Conservation (phyloP, 768 basidiomycete species). For the Xerocomus potaroensis region DNA sequence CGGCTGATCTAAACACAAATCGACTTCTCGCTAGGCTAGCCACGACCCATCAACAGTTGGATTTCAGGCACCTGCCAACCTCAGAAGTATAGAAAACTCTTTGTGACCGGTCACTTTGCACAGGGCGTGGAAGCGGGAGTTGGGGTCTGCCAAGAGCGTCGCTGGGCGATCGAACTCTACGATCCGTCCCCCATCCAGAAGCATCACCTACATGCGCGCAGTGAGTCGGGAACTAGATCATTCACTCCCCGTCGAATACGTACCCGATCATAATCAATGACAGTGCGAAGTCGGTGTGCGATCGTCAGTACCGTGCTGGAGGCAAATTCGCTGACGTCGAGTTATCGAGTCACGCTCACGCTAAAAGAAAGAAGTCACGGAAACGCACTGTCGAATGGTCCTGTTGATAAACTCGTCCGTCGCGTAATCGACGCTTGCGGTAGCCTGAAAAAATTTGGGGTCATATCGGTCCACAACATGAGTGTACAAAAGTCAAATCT, state of each 20-base stretch:
- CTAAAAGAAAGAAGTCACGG: neutral
- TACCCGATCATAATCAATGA: slow-evolving; percentile 82
- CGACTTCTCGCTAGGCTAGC: too few relatives aligned
- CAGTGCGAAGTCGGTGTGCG: slow-evolving; percentile 73
- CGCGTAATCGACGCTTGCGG: slow-evolving; percentile 78
- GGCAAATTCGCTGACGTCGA: slow-evolving; percentile 57
- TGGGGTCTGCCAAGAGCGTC: slow-evolving; percentile 48
- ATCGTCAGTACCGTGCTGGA: slow-evolving; percentile 81
- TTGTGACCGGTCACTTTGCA: slow-evolving; percentile 72
- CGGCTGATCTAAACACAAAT: too few relatives aligned
- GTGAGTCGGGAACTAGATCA: slow-evolving; percentile 7
- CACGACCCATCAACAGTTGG: neutral
- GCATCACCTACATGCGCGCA: slow-evolving; percentile 52
- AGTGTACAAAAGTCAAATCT: slow-evolving; percentile 15
- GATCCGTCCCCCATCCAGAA: slow-evolving; percentile 75
- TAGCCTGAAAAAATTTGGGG: too few relatives aligned
- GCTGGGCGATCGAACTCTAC: slow-evolving; percentile 71
- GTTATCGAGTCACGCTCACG: neutral
- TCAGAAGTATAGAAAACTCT: slow-evolving; percentile 66
- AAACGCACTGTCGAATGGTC: slow-evolving; percentile 71
- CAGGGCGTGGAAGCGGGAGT: slow-evolving; percentile 60
- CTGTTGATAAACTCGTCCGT: slow-evolving; percentile 85
- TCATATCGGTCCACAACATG: too few relatives aligned
- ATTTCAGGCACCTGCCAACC: slow-evolving; percentile 48
- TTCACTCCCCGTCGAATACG: slow-evolving; percentile 24